These are phyloP conservation scores for Stemphylium vesicarium DNA, from an alignment of 2,329 filamentous ascomycete species.

Conservation along the genomic window DNA sequence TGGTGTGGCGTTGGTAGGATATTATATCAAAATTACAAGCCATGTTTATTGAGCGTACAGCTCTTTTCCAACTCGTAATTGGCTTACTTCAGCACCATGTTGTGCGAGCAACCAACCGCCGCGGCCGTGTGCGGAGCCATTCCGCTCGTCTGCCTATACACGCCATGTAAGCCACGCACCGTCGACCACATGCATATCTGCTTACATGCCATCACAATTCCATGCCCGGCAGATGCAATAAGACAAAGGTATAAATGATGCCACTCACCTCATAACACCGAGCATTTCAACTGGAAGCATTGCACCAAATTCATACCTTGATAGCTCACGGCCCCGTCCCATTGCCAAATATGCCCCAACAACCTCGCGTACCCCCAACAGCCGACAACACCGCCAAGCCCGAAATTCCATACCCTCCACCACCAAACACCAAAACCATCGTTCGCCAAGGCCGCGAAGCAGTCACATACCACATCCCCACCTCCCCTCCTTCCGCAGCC, in stretches of 20 bases:
- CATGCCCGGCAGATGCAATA: no score
- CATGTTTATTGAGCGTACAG: background rate
- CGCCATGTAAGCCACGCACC: background rate
- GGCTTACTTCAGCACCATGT: no score
- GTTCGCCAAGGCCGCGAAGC: constrained; percentile 21
- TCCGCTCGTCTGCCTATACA: background rate
- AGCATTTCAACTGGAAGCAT: background rate
- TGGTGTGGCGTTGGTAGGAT: constrained; percentile 33
- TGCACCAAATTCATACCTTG: background rate
- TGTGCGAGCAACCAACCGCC: no score
- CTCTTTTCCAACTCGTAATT: background rate
- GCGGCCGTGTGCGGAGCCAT: background rate
- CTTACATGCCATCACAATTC: background rate
- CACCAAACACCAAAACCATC: constrained; percentile 18
- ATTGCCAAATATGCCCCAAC: background rate
- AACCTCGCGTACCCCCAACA: no score
- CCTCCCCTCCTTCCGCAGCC: constrained; percentile 21
- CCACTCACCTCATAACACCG: background rate
- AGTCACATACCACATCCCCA: constrained; percentile 49
- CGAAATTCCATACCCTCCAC: constrained; percentile 9
- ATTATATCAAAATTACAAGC: constrained; percentile 10
- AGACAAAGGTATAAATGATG: background rate
- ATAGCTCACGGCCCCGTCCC: background rate
- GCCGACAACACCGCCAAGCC: background rate
- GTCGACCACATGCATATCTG: background rate